These are phyloP conservation scores for Fusarium sp. DNA, from an alignment of 2,329 filamentous ascomycete species.

Conservation along the genomic window DNA sequence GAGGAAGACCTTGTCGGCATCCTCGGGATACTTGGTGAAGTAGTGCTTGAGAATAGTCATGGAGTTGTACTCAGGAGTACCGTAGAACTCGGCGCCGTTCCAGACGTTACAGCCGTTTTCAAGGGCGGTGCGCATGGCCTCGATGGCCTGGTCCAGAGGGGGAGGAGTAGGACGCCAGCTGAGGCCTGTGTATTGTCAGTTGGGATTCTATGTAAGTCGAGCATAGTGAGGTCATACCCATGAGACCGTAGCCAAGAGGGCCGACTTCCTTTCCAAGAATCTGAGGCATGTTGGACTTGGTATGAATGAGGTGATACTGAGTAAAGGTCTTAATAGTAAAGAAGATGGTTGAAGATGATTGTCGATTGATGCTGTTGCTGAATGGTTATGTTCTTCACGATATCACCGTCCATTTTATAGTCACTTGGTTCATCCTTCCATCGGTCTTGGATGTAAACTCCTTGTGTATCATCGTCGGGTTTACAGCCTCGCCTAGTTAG, in stretches of 20 bases:
- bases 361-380: not conserved
- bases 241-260: slow-evolving; percentile 65
- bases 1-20: slow-evolving; percentile 71
- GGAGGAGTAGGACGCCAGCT: slow-evolving; percentile 55
- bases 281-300: slow-evolving; percentile 29
- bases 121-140: slow-evolving; percentile 66
- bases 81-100: slow-evolving; percentile 76
- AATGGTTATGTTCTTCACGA: not conserved
- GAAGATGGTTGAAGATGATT: not conserved
- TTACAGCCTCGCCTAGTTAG: not conserved
- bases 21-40: slow-evolving; percentile 72
- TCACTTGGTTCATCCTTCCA: not conserved
- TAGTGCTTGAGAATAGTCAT: slow-evolving; percentile 71
- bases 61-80: slow-evolving; percentile 66
- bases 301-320: not conserved
- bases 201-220: not conserved
- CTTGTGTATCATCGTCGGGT: not conserved
- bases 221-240: slow-evolving; percentile 54
- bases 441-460: not conserved
- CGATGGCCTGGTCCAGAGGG: slow-evolving; percentile 62
- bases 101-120: slow-evolving; percentile 61
- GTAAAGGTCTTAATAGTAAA: not conserved
- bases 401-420: not conserved
- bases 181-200: slow-evolving; percentile 49
- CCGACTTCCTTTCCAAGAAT: slow-evolving; percentile 60